Base-by-base conservation (phyloP, 352 stramenopile species). In the Pythium guiyangense region DNA sequence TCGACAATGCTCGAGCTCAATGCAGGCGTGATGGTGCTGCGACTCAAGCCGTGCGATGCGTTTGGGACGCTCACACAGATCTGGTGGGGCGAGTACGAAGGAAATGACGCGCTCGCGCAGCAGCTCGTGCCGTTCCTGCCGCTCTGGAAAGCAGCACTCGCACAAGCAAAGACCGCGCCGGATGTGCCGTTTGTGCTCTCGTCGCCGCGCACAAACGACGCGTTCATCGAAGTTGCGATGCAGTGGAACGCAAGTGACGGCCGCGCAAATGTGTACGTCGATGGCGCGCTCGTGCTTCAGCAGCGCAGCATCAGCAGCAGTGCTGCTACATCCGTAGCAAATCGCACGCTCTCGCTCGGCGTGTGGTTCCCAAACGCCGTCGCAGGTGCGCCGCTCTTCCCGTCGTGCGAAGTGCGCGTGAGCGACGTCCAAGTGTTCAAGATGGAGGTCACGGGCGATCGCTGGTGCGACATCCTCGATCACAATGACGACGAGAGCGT, bases 351-450 rank as follows among this genome's bases (percentile, higher is more conserved):
- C 8, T 80, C 77, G 0, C 61, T 88, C 8, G 77, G 79, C 27
- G 73, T 88, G 3, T 90, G 77, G 77, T 85, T 90, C 51, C 80
- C 80, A 1, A 88, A 90, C 45, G 74, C 77, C 9, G 66, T 77
- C 9, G 77, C 80, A 9, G 80, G 80, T 0, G 63, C 83, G 26
- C 80, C 80, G 2, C 56, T 74, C 9, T 90, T 90, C 45, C 57
- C 59, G 1, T 73, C 72, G 0, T 90, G 80, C 37, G 48, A 65
- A 6, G 74, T 80, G 1, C 61, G 76, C 1, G 64, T 90, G 0
- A 76, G 82, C 43, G 35, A 74, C 39, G 76, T 88, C 0, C 64
- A 75, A 25, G 57, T 90, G 0, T 83, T 88, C 29, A 71, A 84
- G n/a, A 52, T 76, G 3, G 65, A 87, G 35, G 66, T 86, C 35